phyloP scores from a whole-genome alignment of 2,329 filamentous ascomycete genomes.

The Penicillium janthinellum region DNA sequence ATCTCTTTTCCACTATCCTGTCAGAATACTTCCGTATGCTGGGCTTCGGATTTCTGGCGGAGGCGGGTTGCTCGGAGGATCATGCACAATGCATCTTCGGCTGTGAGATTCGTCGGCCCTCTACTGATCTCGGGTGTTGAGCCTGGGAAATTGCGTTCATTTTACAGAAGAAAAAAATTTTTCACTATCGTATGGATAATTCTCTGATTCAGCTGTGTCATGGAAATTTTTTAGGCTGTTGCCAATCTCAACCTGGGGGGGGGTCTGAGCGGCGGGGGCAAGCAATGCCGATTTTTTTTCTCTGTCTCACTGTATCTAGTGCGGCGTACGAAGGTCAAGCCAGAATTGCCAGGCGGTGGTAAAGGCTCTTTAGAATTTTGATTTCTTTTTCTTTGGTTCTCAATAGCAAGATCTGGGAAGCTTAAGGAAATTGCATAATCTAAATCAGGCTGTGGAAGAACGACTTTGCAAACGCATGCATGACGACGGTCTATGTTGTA shows the following conservation, averaged over 20 bases:
- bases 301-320: background rate
- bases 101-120: too few relatives aligned
- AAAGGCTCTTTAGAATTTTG: background rate
- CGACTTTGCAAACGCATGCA: background rate
- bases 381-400: background rate
- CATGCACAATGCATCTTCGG: too few relatives aligned
- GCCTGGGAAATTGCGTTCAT: too few relatives aligned
- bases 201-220: too few relatives aligned
- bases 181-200: too few relatives aligned
- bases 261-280: background rate
- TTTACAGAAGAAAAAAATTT: too few relatives aligned
- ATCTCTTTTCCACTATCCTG: too few relatives aligned
- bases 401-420: background rate
- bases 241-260: background rate
- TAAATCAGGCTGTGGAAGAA: background rate
- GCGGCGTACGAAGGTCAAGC: background rate
- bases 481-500: background rate
- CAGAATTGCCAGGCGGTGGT: background rate
- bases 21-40: too few relatives aligned
- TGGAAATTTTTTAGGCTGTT: too few relatives aligned
- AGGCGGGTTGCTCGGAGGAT: too few relatives aligned
- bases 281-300: background rate
- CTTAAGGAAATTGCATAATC: background rate
- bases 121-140: too few relatives aligned
- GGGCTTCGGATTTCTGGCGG: too few relatives aligned